Conservation (phyloP, 2,329 filamentous ascomycete species). For the Ambrosiella beaveri region DNA sequence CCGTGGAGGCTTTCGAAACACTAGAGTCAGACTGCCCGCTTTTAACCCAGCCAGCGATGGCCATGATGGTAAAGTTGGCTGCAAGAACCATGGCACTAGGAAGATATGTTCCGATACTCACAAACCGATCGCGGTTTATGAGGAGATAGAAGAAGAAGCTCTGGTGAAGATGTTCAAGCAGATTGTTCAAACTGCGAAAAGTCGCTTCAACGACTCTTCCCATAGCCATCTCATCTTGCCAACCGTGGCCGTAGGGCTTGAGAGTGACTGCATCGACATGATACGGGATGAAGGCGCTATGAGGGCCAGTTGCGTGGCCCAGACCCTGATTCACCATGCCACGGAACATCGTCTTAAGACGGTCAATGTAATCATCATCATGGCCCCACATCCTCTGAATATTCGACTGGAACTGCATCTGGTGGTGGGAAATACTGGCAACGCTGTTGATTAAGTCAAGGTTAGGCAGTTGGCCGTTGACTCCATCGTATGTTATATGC, state of each 20-base stretch:
- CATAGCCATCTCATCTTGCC: conserved; percentile 96
- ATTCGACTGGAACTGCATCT: conserved; percentile 75
- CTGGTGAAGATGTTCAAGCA: conserved; percentile 91
- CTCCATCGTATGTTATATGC: conserved; percentile 84
- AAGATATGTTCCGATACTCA: conserved; percentile 94
- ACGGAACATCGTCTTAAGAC: conserved; percentile 72
- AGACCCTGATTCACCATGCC: conserved; percentile 87
- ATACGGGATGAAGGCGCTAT: conserved; percentile 93
- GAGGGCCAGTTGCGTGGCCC: conserved; percentile 74
- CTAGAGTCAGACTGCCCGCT: conserved; percentile 40
- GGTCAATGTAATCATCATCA: conserved; percentile 58
- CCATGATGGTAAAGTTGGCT: conserved; percentile 87
- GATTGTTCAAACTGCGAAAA: conserved; percentile 85
- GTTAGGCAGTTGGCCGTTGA: conserved; percentile 90
- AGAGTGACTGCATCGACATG: conserved; percentile 92
- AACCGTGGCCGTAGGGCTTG: conserved; percentile 78
- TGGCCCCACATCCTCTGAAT: conserved; percentile 84
- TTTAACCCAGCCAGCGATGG: conserved; percentile 82
- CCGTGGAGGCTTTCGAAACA: neutral
- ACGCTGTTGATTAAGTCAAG: conserved; percentile 92
- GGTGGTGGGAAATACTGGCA: conserved; percentile 67
- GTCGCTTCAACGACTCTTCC: conserved; percentile 78
- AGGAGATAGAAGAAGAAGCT: conserved; percentile 99
- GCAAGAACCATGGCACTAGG: conserved; percentile 96
- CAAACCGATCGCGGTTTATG: conserved; percentile 80